Percentiles rank a stretch among this genome's conserved stretches.
phyloP scores from a whole-genome alignment of 139 green algal genomes.

The Zygnema circumcarinatum region DNA sequence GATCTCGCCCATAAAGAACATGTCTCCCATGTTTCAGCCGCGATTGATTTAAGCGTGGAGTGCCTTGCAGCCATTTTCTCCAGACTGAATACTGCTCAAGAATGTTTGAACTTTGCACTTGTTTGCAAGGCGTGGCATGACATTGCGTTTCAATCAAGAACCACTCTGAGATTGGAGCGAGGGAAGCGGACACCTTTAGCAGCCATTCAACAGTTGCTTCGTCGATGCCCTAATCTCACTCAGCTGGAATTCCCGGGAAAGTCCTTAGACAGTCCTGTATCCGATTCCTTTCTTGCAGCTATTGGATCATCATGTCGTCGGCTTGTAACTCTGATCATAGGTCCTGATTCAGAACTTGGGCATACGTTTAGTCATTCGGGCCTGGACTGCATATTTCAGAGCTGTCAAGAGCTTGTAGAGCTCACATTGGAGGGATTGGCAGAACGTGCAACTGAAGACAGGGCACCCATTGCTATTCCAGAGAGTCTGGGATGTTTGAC shows the following conservation, averaged over 20 bases:
- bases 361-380: neutral
- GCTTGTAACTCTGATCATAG: neutral
- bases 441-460: neutral
- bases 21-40: neutral
- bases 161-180: neutral
- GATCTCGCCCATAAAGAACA: no score
- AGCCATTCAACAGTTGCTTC: slow-evolving; percentile 8
- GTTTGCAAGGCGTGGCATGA: neutral
- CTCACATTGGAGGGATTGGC: slow-evolving; percentile 28
- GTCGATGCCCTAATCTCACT: slow-evolving; percentile 27
- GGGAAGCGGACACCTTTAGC: neutral
- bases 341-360: slow-evolving; percentile 6
- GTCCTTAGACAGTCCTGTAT: neutral
- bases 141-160: neutral
- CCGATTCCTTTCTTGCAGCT: slow-evolving; percentile 10
- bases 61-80: neutral
- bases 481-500: slow-evolving; percentile 10
- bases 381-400: slow-evolving; percentile 12
- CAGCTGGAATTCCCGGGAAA: slow-evolving; percentile 4
- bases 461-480: neutral
- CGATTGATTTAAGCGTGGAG: neutral
- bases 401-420: slow-evolving; percentile 20
- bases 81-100: neutral
- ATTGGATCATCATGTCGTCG: slow-evolving; percentile 26
- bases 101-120: neutral